Percentiles rank a stretch among this genome's conserved stretches.
Evolutionary conservation across 352 stramenopile genomes (phyloP).

Genomic region (Pythium utonaiense): DNA sequence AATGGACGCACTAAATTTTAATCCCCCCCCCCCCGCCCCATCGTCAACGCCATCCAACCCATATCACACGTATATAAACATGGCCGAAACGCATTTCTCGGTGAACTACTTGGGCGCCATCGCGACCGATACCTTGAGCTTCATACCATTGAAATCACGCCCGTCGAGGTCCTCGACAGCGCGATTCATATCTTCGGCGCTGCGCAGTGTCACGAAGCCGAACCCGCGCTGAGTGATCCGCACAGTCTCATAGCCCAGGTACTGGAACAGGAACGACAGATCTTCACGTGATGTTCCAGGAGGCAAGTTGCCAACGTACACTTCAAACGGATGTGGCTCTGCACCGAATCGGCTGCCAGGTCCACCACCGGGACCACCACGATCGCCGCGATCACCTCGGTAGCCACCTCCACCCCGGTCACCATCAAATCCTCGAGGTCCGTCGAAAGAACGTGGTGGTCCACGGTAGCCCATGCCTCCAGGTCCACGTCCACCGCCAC

Average conservation of each 20-base stretch:
- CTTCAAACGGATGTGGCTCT: slow-evolving; percentile 65
- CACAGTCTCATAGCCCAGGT: slow-evolving; percentile 76
- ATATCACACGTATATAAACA: too few relatives aligned
- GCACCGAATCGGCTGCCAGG: slow-evolving; percentile 40
- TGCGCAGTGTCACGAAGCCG: slow-evolving; percentile 79
- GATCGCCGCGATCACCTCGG: slow-evolving; percentile 26
- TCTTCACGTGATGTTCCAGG: slow-evolving; percentile 77
- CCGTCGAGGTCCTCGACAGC: slow-evolving; percentile 78
- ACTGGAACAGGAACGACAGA: slow-evolving; percentile 77
- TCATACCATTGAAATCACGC: slow-evolving; percentile 78
- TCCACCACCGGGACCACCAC: slow-evolving; percentile 6
- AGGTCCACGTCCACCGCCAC: slow-evolving; percentile 24
- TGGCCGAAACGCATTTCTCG: too few relatives aligned
- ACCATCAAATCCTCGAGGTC: slow-evolving; percentile 31
- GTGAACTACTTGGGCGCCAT: slow-evolving; percentile 19
- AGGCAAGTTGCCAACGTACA: slow-evolving; percentile 83
- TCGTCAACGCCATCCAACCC: too few relatives aligned
- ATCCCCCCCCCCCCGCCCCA: too few relatives aligned
- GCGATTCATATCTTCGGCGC: slow-evolving; percentile 71
- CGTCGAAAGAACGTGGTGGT: slow-evolving; percentile 11
- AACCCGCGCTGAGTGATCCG: slow-evolving; percentile 82
- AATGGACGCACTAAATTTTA: too few relatives aligned
- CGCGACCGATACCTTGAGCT: slow-evolving; percentile 32
- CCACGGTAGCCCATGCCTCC: slow-evolving; percentile 26
- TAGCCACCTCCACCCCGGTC: slow-evolving; percentile 34